Evolutionary conservation across 2,329 filamentous ascomycete genomes (phyloP).

Genomic region (Xylariaceae sp.): DNA sequence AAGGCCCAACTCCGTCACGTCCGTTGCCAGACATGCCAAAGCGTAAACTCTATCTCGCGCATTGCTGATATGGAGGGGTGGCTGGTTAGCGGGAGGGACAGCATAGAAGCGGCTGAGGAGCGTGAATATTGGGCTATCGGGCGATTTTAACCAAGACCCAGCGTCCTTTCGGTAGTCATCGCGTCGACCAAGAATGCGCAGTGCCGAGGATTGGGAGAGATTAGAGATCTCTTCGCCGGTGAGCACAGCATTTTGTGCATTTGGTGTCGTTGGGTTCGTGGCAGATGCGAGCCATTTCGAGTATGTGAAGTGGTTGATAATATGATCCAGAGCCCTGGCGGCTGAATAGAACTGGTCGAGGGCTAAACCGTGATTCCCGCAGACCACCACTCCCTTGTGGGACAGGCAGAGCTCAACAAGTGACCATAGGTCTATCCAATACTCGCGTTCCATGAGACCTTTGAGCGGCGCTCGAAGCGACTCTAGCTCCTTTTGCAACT

Average conservation of each 20-base stretch:
- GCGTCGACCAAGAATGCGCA: conserved; percentile 26
- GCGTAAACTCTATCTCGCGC: conserved; percentile 29
- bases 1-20: conserved; percentile 13
- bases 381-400: conserved; percentile 26
- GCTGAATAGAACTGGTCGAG: conserved; percentile 32
- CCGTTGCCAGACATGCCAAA: conserved; percentile 27
- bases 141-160: conserved; percentile 23
- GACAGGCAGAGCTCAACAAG: conserved; percentile 33
- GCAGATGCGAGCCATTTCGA: conserved; percentile 33
- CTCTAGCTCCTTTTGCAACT: conserved; percentile 27
- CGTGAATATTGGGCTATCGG: conserved; percentile 27
- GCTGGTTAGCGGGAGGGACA: neutral
- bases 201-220: conserved; percentile 29
- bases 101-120: conserved; percentile 27
- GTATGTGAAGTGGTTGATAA: conserved; percentile 35
- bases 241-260: conserved; percentile 2
- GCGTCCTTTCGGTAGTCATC: conserved; percentile 30
- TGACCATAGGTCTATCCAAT: conserved; percentile 34
- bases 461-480: conserved; percentile 30
- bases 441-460: conserved; percentile 31
- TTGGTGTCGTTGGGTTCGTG: conserved; percentile 8
- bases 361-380: conserved; percentile 26
- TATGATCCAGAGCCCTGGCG: conserved; percentile 31
- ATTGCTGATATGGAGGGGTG: conserved; percentile 8
- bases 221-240: conserved; percentile 32